Percentiles rank a stretch among this genome's conserved stretches.
phyloP scores from a whole-genome alignment of 2,329 filamentous ascomycete species.

The Trichoderma sp. region DNA sequence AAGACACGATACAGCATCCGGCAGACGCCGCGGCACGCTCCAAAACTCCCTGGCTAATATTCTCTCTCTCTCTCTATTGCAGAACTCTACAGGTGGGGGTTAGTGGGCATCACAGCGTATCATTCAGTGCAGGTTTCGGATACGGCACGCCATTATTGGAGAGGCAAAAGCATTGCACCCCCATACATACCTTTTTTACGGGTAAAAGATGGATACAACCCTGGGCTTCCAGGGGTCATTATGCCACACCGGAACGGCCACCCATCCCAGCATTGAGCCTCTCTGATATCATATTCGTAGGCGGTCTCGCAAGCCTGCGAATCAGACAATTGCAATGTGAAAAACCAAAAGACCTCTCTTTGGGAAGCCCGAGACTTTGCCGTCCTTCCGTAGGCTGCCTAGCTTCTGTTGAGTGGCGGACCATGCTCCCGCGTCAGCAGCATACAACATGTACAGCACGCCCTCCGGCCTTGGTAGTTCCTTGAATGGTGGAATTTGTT shows the following conservation, averaged over 20 bases:
- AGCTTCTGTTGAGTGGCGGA: background rate
- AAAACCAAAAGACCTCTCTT: background rate
- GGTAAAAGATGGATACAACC: too few relatives aligned
- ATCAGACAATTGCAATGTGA: background rate
- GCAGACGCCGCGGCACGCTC: too few relatives aligned
- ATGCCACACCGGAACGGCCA: background rate
- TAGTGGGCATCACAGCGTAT: background rate
- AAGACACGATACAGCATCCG: background rate
- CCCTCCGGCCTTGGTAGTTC: too few relatives aligned
- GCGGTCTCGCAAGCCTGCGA: background rate
- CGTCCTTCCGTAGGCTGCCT: background rate
- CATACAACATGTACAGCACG: background rate
- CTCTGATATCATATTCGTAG: background rate
- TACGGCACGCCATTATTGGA: too few relatives aligned
- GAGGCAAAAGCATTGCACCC: background rate
- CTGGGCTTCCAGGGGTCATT: too few relatives aligned
- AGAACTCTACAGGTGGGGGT: background rate
- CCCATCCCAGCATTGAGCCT: too few relatives aligned
- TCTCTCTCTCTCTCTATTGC: too few relatives aligned
- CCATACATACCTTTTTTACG: background rate
- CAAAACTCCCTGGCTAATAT: too few relatives aligned
- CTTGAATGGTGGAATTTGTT: too few relatives aligned
- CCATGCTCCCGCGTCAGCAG: background rate
- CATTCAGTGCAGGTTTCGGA: too few relatives aligned
- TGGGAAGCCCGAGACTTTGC: background rate